Base-by-base conservation (phyloP, 805 yeast species). In the Barnettozyma sucrosica region DNA sequence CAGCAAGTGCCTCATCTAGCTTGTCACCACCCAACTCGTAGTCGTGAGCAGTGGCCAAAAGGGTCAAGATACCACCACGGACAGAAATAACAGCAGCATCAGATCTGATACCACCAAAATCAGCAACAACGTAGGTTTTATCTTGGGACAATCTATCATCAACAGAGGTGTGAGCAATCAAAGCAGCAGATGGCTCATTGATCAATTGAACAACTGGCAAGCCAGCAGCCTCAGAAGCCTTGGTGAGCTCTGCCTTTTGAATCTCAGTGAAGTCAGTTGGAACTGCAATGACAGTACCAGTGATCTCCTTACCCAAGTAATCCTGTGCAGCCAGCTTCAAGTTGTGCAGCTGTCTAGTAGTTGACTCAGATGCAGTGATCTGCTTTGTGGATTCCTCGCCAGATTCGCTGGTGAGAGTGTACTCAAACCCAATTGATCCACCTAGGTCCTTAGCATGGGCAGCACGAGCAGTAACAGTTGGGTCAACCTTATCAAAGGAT, bases 91-190 rank as follows among this genome's bases (percentile, higher is more conserved):
- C 90, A 50, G 98, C 96, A 52, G 90, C 97, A 65, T 93, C 98
- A 37, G 96, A 83, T 70, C 98, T 80, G 58, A 89, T 77, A 64
- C 96, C 97, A 66, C 99, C 99, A 61, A 93, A 87, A 69, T 93
- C 99, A 47, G 95, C 95, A 57, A 93, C 97, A 43, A 89, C 95
- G 62, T 83, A 83, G 51, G 87, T 68, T 73, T 84, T 84, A 69
- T 89, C 95, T 55, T 79, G 69, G 47, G 53, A 50, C 30, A 63
- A 52, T 44, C 60, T 56, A 48, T 59, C 55, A 37, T 68, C 76
- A 47, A 73, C 66, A 33, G 70, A 62, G 36, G 77, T 69, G 63
- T 90, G 92, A 5, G 98, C 89, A 56, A 93, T 74, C 54, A 93
- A 72, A 43, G 97, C 96, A 51, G 97, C 86, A 50, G 89, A 74